Conservation (phyloP, 2,329 filamentous ascomycete species). For the Xylaria sp. region DNA sequence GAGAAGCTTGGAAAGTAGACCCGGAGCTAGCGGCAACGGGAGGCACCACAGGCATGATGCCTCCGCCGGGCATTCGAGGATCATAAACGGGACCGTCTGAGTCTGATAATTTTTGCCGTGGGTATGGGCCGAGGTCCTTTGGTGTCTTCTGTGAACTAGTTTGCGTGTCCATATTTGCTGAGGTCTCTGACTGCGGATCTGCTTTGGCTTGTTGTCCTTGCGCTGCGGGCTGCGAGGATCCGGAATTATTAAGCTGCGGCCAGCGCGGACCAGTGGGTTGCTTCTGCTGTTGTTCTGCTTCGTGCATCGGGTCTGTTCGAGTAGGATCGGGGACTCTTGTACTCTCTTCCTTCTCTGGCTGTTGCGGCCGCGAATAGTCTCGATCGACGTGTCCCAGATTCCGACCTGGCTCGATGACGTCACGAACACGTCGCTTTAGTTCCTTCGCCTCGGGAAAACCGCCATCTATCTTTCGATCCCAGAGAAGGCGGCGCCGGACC, state of each 20-base stretch:
- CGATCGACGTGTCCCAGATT: slow-evolving; percentile 86
- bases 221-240: slow-evolving; percentile 5
- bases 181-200: not conserved
- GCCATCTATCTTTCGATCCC: slow-evolving; percentile 88
- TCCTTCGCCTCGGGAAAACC: slow-evolving; percentile 96
- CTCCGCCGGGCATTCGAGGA: slow-evolving; percentile 25
- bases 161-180: not conserved
- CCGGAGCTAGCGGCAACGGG: slow-evolving; percentile 4
- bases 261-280: slow-evolving; percentile 20
- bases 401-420: slow-evolving; percentile 81
- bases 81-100: slow-evolving; percentile 15
- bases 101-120: not conserved
- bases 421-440: slow-evolving; percentile 84
- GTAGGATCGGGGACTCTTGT: slow-evolving; percentile 22
- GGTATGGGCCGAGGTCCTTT: slow-evolving; percentile 8
- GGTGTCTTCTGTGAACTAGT: not conserved
- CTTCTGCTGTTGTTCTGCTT: not conserved
- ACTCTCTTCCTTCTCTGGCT: slow-evolving; percentile 14
- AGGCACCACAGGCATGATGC: slow-evolving; percentile 24
- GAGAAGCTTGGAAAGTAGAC: slow-evolving; percentile 2
- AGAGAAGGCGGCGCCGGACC: slow-evolving; percentile 66
- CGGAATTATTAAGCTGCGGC: slow-evolving; percentile 13
- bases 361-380: slow-evolving; percentile 49
- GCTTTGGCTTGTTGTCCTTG: slow-evolving; percentile 3
- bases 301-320: not conserved